Percentiles rank a stretch among this genome's conserved stretches.
phyloP scores from a whole-genome alignment of 1,139 yeast species.

The Hemisphaericaspora xylofermentans region DNA sequence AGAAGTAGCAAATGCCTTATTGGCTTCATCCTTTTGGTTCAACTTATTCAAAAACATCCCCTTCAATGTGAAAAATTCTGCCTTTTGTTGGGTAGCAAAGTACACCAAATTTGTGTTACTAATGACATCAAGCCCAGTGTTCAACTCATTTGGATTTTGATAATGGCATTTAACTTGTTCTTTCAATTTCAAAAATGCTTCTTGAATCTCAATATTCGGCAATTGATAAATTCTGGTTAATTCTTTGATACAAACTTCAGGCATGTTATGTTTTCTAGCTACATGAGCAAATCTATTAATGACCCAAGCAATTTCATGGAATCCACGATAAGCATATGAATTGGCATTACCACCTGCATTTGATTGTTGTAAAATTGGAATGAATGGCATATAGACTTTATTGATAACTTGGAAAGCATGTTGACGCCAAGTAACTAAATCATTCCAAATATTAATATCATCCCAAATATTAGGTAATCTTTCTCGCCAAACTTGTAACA shows the following conservation, averaged over 20 bases:
- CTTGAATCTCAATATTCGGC: slow-evolving; percentile 97
- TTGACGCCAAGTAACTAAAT: slow-evolving; percentile 96
- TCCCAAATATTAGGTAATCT: slow-evolving; percentile 96
- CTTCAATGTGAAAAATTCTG: slow-evolving; percentile 93
- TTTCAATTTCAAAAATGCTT: slow-evolving; percentile 89
- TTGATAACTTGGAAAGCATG: slow-evolving; percentile 98
- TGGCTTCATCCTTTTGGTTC: slow-evolving; percentile 90
- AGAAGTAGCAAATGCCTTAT: slow-evolving; percentile 96
- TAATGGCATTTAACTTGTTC: slow-evolving; percentile 98
- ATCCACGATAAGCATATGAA: slow-evolving; percentile 94
- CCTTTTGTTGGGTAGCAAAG: slow-evolving; percentile 96
- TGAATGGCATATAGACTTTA: slow-evolving; percentile 88
- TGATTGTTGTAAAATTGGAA: slow-evolving; percentile 79
- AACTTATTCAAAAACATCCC: slow-evolving; percentile 96
- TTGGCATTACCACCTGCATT: slow-evolving; percentile 73
- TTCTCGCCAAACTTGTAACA: slow-evolving; percentile 96
- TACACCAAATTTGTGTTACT: slow-evolving; percentile 94
- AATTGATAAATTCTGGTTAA: slow-evolving; percentile 90
- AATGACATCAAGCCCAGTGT: slow-evolving; percentile 94
- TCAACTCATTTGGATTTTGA: slow-evolving; percentile 80
- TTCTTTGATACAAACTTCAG: slow-evolving; percentile 93
- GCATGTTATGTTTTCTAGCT: slow-evolving; percentile 94
- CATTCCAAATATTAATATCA: slow-evolving; percentile 97
- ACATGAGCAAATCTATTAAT: slow-evolving; percentile 98
- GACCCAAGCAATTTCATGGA: slow-evolving; percentile 99